A percentile compares a stretch with the other conserved stretches of the same genome.
Evolutionary conservation across 352 stramenopile species (phyloP).

Genomic region (Elongisporangium anandrum): DNA sequence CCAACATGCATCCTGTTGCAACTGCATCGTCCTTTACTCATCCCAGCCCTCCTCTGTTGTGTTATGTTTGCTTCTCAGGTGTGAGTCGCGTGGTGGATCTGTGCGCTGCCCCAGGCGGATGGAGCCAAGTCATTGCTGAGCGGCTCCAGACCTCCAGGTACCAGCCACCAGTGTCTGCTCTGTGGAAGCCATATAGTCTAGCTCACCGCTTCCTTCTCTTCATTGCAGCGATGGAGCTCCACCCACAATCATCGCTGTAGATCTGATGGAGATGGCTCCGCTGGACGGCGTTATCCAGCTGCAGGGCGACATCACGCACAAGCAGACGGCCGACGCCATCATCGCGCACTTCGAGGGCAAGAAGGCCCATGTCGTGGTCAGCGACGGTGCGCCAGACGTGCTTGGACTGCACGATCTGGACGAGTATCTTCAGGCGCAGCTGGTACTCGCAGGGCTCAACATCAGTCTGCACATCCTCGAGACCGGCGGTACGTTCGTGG

Average conservation of each 20-base stretch:
- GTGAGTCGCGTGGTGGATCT: slow-evolving; percentile 83
- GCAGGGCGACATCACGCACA: slow-evolving; percentile 82
- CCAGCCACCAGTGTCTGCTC: background rate
- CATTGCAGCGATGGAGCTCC: slow-evolving; percentile 2
- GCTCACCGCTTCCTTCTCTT: background rate
- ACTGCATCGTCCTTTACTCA: background rate
- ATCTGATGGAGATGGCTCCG: slow-evolving; percentile 96
- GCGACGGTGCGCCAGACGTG: slow-evolving; percentile 99
- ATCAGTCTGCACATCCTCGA: slow-evolving; percentile 79
- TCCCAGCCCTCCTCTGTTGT: background rate
- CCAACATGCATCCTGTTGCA: too few relatives aligned
- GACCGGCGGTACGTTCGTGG: slow-evolving; percentile 68
- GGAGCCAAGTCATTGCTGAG: slow-evolving; percentile 84
- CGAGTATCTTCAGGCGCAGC: slow-evolving; percentile 78
- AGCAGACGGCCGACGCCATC: slow-evolving; percentile 67
- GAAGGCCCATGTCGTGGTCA: slow-evolving; percentile 97
- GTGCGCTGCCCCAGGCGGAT: slow-evolving; percentile 79
- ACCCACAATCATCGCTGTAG: slow-evolving; percentile 64
- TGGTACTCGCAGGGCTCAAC: slow-evolving; percentile 76
- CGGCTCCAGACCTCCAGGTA: slow-evolving; percentile 32
- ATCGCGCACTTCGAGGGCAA: slow-evolving; percentile 61
- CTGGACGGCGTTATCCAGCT: slow-evolving; percentile 81
- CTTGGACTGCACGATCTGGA: slow-evolving; percentile 76
- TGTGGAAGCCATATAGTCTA: background rate
- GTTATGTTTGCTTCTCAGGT: slow-evolving; percentile 11